Evolutionary conservation across 1,139 yeast species (phyloP), one percentile per base, ranked within the genome.

Genomic region (Sugiyamaella novakii): DNA sequence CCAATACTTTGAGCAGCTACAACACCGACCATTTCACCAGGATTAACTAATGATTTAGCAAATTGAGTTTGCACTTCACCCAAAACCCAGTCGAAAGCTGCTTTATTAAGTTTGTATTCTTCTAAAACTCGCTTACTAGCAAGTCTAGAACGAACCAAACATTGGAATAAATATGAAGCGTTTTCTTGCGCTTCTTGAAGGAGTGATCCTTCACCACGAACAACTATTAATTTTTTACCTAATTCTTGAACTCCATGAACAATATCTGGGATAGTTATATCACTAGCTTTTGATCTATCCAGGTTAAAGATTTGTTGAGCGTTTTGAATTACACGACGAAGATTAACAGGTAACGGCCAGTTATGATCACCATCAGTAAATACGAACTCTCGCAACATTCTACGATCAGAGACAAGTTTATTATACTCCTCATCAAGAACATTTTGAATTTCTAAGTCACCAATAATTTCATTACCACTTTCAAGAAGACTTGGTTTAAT

Each of bases 1-100:
- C 99, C 99, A 74, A 92, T 92, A 41, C 97, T 89, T 75, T 92
- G 99, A 1, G 99, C 98, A 49, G 98, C 99, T 65, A 92, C 81
- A 49, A 92, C 97, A 76, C 99, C 99, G 52, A 94, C 98, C 98
- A 92, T 92, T 70, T 92, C 98, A 77, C 99, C 99, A 8, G 99
- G 97, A 59, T 94, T 94, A 44, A 91, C 98, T 64, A 89, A 76
- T 3, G 98, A 84, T 69, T 86, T 87, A 59, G 87, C 91, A 73
- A 91, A 94, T 69, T 91, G 97, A 21, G 92, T 80, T 65, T 89
- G 96, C 60, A 94, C 79, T 66, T 92, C 96, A 64, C 96, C 97
- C 55, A 89, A 62, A 38, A 88, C 95, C 98, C 98, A 94, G 59
- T 89, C 92, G 65, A 92, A 92, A 0, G 98, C 94, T 52, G 82